phyloP scores from a whole-genome alignment of 495 filamentous ascomycete genomes.

The Penicillium coprophilum region DNA sequence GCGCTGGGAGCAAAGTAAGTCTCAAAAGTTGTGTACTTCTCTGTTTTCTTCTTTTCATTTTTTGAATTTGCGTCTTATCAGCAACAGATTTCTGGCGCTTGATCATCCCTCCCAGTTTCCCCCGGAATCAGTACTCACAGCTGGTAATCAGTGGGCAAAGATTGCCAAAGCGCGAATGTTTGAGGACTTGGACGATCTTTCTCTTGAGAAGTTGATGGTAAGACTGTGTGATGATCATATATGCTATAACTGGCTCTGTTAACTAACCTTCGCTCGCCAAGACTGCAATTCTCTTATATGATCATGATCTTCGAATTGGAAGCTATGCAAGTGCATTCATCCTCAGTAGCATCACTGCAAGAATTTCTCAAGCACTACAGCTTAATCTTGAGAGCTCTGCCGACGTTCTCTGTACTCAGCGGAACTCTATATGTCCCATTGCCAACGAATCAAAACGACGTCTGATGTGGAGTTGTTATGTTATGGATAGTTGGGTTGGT shows the following conservation, averaged over 20 bases:
- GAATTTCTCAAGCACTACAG: slow-evolving; percentile 32
- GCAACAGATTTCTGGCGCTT: slow-evolving; percentile 16
- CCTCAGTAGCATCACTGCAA: slow-evolving; percentile 23
- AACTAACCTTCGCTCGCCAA: slow-evolving; percentile 3
- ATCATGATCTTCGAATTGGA: slow-evolving; percentile 27
- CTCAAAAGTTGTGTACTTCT: no score
- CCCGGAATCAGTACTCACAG: slow-evolving; percentile 15
- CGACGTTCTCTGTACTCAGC: slow-evolving; percentile 22
- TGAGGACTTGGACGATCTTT: slow-evolving; percentile 25
- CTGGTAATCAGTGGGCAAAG: slow-evolving; percentile 29
- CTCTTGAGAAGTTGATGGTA: slow-evolving; percentile 27
- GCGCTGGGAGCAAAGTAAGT: slow-evolving; percentile 30
- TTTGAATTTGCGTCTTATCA: neutral
- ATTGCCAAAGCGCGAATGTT: slow-evolving; percentile 24
- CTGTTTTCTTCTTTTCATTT: no score
- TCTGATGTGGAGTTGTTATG: slow-evolving; percentile 32
- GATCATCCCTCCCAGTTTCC: slow-evolving; percentile 10
- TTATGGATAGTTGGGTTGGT: slow-evolving; percentile 31
- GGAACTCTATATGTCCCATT: slow-evolving; percentile 9
- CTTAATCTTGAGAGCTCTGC: slow-evolving; percentile 27
- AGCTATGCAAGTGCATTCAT: slow-evolving; percentile 28
- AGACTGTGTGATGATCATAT: neutral
- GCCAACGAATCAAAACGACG: slow-evolving; percentile 23
- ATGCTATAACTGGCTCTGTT: neutral
- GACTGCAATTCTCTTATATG: slow-evolving; percentile 27